These are phyloP conservation scores for Ophiocordyceps australis DNA, from an alignment of 2,329 filamentous ascomycete genomes.

Conservation along the genomic window DNA sequence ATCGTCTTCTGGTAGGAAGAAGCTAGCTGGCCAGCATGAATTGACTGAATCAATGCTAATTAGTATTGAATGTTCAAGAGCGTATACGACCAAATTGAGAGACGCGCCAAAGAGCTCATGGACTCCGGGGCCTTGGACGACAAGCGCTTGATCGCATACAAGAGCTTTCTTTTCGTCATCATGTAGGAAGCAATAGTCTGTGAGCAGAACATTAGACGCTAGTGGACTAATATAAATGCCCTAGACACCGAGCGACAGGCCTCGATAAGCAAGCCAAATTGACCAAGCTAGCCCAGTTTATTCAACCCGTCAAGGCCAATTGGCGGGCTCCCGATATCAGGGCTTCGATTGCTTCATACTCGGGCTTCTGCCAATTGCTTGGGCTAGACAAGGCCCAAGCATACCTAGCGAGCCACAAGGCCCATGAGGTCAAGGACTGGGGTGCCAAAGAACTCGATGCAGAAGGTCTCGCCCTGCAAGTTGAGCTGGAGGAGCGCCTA, in stretches of 20 bases:
- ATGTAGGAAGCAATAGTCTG: too few species aligned
- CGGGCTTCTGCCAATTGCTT: constrained; percentile 62
- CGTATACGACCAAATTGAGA: constrained; percentile 76
- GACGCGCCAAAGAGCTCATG: constrained; percentile 65
- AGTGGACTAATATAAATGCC: too few species aligned
- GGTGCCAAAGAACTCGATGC: constrained; percentile 56
- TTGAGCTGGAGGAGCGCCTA: constrained; percentile 57
- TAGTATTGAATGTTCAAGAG: too few species aligned
- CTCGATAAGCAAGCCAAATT: constrained; percentile 56
- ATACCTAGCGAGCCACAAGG: constrained; percentile 57
- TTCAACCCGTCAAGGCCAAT: constrained; percentile 62
- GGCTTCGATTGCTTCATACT: constrained; percentile 52
- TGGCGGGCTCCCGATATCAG: constrained; percentile 62
- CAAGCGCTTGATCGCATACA: constrained; percentile 70
- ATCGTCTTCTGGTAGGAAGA: constrained; percentile 55
- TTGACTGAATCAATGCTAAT: too few species aligned
- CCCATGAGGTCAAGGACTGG: constrained; percentile 71
- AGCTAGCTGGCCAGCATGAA: too few species aligned
- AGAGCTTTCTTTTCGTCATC: constrained; percentile 85
- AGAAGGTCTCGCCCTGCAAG: constrained; percentile 64
- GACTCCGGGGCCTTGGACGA: constrained; percentile 58
- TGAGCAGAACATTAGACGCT: too few species aligned
- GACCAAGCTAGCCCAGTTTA: constrained; percentile 54
- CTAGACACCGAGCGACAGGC: constrained; percentile 60
- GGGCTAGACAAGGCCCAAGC: constrained; percentile 64